These are phyloP conservation scores for Didymella pomorum DNA, from an alignment of 2,329 filamentous ascomycete genomes.

Conservation along the genomic window DNA sequence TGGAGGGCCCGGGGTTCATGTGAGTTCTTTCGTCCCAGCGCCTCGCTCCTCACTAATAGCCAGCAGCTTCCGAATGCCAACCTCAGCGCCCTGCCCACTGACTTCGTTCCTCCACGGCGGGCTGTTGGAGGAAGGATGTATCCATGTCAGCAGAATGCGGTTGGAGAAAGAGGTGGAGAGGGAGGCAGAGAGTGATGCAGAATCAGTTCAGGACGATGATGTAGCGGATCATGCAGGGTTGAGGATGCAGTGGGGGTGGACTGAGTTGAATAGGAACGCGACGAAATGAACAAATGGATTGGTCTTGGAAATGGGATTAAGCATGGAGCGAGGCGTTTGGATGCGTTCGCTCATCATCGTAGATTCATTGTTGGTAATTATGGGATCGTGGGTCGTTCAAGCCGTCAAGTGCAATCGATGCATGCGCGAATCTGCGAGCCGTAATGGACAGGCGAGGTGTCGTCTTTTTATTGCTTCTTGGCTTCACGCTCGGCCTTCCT, in stretches of 20 bases:
- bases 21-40: conserved; percentile 3
- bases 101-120: conserved; percentile 23
- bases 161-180: conserved; percentile 5
- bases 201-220: conserved; percentile 19
- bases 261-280: conserved; percentile 13
- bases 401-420: background rate
- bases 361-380: conserved; percentile 7
- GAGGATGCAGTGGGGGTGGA: conserved; percentile 28
- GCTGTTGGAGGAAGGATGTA: conserved; percentile 29
- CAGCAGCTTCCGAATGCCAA: conserved; percentile 24
- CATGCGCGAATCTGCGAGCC: background rate
- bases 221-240: conserved; percentile 23
- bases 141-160: conserved; percentile 20
- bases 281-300: conserved; percentile 1
- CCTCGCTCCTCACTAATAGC: background rate
- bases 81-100: conserved; percentile 16
- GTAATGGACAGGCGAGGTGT: background rate
- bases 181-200: conserved; percentile 18
- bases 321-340: conserved; percentile 9
- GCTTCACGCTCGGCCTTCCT: conserved; percentile 83
- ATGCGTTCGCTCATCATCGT: background rate
- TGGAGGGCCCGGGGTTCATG: conserved; percentile 26
- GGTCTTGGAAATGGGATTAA: background rate
- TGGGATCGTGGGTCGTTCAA: background rate
- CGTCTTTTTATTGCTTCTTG: conserved; percentile 63